A percentile compares a stretch with the other conserved stretches of the same genome.
These are phyloP conservation scores for Wickerhamomyces subpelliculosus DNA, from an alignment of 805 yeast genomes.

Conservation along the genomic window DNA sequence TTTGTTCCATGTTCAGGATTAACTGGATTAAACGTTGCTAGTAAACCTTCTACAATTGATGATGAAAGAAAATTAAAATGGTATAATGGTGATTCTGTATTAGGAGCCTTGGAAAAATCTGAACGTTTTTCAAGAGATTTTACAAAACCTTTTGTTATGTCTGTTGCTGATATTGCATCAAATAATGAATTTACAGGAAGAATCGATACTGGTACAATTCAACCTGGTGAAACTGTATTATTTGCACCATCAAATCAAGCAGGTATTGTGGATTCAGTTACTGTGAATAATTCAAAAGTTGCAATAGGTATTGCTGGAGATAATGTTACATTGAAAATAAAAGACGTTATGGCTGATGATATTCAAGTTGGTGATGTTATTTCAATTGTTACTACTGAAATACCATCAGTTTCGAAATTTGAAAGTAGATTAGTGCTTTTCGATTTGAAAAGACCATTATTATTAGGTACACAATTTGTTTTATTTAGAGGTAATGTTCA, in stretches of 20 bases:
- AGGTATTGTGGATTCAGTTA: slow-evolving; percentile 86
- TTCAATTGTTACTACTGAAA: slow-evolving; percentile 87
- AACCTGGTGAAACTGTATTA: slow-evolving; percentile 86
- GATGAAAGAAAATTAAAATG: slow-evolving; percentile 25
- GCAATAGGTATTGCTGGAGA: slow-evolving; percentile 84
- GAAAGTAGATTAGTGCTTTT: slow-evolving; percentile 80
- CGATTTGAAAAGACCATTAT: slow-evolving; percentile 89
- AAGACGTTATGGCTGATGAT: slow-evolving; percentile 85
- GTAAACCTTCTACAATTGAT: slow-evolving; percentile 70
- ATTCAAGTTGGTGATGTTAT: slow-evolving; percentile 90
- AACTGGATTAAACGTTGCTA: slow-evolving; percentile 88
- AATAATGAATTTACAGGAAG: slow-evolving; percentile 93
- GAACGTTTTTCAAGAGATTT: slow-evolving; percentile 78
- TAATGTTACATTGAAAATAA: slow-evolving; percentile 86
- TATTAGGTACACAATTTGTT: slow-evolving; percentile 89
- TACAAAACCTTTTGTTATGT: slow-evolving; percentile 84
- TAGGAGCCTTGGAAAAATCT: slow-evolving; percentile 79
- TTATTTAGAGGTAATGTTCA: slow-evolving; percentile 91
- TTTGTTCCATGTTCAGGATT: slow-evolving; percentile 91
- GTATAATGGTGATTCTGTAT: slow-evolving; percentile 68
- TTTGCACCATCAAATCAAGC: slow-evolving; percentile 89
- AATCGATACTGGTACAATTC: slow-evolving; percentile 88
- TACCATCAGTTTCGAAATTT: slow-evolving; percentile 72
- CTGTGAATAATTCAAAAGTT: slow-evolving; percentile 81
- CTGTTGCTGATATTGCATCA: slow-evolving; percentile 85